Evolutionary conservation across 192 early-diverging fungal species (phyloP).

Genomic region (Coemansia sp.): DNA sequence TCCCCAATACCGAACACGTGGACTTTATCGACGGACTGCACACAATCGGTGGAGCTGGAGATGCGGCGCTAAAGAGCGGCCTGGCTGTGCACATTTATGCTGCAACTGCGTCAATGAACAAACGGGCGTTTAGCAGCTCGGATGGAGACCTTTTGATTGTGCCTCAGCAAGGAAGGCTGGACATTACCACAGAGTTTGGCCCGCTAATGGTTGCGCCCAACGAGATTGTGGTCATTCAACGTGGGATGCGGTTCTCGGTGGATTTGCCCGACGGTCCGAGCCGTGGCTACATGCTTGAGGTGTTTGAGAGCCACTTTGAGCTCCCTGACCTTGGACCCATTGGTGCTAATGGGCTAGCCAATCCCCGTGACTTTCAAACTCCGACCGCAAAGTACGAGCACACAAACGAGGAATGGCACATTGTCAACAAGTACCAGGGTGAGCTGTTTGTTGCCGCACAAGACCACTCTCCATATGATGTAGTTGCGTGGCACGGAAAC

Average conservation of each 20-base stretch:
- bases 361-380: slow-evolving; percentile 90
- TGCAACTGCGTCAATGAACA: slow-evolving; percentile 75
- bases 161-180: slow-evolving; percentile 87
- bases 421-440: slow-evolving; percentile 85
- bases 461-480: slow-evolving; percentile 89
- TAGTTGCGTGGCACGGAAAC: slow-evolving; percentile 98
- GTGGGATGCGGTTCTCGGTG: slow-evolving; percentile 86
- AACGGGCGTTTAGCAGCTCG: slow-evolving; percentile 78
- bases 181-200: slow-evolving; percentile 91
- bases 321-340: slow-evolving; percentile 96
- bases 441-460: slow-evolving; percentile 69
- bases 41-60: slow-evolving; percentile 85
- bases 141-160: slow-evolving; percentile 93
- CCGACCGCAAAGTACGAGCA: slow-evolving; percentile 82
- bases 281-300: slow-evolving; percentile 91
- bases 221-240: slow-evolving; percentile 92
- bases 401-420: slow-evolving; percentile 58
- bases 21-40: slow-evolving; percentile 85
- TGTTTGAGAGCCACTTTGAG: slow-evolving; percentile 87
- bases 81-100: slow-evolving; percentile 84
- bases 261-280: slow-evolving; percentile 73
- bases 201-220: slow-evolving; percentile 76
- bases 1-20: slow-evolving; percentile 40
- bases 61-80: slow-evolving; percentile 72
- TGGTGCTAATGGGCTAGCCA: slow-evolving; percentile 93